phyloP scores from a whole-genome alignment of 306 rosid genomes.

The peach (Prunus persica) region Prunus_persica_NCBIv2 NC_034016.1:14174501-14175000 shows the following conservation, averaged over 20 bases:
- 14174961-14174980: too few relatives aligned
- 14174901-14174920: too few relatives aligned
- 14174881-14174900: too few relatives aligned
- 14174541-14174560: constrained; percentile 51
- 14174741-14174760: background rate
- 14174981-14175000: too few relatives aligned
- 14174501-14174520: constrained; percentile 9
- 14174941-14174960: too few relatives aligned
- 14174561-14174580: constrained; percentile 57
- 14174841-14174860: too few relatives aligned
- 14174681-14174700: constrained; percentile 14
- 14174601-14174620: constrained; percentile 55
- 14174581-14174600: constrained; percentile 72
- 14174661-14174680: background rate
- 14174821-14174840: too few relatives aligned
- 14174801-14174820: too few relatives aligned
- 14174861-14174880: too few relatives aligned
- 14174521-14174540: constrained; percentile 23
- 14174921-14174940: too few relatives aligned
- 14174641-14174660: background rate
- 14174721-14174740: background rate
- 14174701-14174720: constrained; percentile 21
- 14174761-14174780: background rate
- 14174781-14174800: too few relatives aligned
- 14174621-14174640: constrained; percentile 27